Conservation (phyloP, 164 flowering plant species). For the Nelumbo lutea region DNA sequence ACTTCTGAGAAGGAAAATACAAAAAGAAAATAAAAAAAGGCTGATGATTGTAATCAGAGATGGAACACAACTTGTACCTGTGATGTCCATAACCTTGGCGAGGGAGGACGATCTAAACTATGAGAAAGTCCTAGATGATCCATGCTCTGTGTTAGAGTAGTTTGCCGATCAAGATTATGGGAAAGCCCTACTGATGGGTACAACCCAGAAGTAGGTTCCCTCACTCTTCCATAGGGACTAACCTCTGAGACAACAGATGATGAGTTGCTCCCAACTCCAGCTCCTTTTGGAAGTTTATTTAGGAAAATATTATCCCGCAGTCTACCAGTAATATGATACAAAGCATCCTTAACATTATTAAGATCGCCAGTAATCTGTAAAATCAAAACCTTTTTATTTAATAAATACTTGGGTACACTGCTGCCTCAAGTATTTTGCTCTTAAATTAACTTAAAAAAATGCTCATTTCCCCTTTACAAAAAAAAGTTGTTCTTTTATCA, state of each 20-base stretch:
- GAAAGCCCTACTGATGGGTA: slow-evolving; percentile 29
- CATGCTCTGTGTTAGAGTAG: slow-evolving; percentile 33
- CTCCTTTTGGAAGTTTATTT: slow-evolving; percentile 21
- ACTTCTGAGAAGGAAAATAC: neutral
- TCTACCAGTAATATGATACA: slow-evolving; percentile 59
- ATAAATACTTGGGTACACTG: neutral
- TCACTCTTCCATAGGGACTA: slow-evolving; percentile 38
- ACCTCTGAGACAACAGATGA: slow-evolving; percentile 33
- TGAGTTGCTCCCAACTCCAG: slow-evolving; percentile 26
- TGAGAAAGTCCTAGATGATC: slow-evolving; percentile 49
- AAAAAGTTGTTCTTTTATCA: neutral
- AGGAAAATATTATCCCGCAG: slow-evolving; percentile 57
- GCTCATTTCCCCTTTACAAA: neutral
- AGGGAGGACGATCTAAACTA: slow-evolving; percentile 31
- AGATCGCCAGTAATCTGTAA: slow-evolving; percentile 71
- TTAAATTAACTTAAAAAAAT: neutral
- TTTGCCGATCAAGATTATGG: slow-evolving; percentile 26
- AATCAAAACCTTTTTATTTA: slow-evolving; percentile 9
- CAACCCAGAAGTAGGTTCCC: slow-evolving; percentile 32
- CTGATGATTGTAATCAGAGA: neutral
- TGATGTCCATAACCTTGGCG: slow-evolving; percentile 49
- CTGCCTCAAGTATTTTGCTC: neutral
- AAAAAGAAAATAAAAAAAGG: neutral
- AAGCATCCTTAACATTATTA: slow-evolving; percentile 64
- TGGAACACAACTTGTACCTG: slow-evolving; percentile 32